Percentiles rank a stretch among this genome's conserved stretches.
Conservation (phyloP, 1,284 basidiomycete species). For the Ustilago loliicola region DNA sequence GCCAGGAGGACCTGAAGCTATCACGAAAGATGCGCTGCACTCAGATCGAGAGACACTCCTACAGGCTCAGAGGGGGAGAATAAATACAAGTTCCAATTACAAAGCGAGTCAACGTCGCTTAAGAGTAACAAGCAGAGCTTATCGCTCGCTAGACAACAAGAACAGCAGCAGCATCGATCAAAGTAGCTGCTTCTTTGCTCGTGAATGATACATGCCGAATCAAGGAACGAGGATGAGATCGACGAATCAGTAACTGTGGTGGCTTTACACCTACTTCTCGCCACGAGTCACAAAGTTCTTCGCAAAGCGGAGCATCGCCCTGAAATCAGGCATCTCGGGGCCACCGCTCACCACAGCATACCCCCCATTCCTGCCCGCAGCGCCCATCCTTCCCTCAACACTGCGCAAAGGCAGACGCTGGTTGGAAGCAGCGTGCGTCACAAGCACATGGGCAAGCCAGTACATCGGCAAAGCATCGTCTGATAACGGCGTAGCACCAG, state of each 20-base stretch:
- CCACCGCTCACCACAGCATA: constrained; percentile 29
- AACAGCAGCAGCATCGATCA: neutral
- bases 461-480: constrained; percentile 64
- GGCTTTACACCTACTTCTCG: constrained; percentile 51
- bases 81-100: constrained; percentile 19
- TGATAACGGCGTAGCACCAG: constrained; percentile 59
- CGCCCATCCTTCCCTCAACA: constrained; percentile 32
- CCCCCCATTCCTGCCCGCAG: constrained; percentile 24
- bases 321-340: constrained; percentile 53
- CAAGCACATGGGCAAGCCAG: constrained; percentile 61
- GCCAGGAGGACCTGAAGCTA: no score
- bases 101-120: constrained; percentile 18
- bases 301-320: constrained; percentile 59
- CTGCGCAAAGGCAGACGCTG: constrained; percentile 47
- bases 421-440: constrained; percentile 56
- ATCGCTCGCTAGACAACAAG: neutral
- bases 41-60: neutral
- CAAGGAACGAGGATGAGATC: no score
- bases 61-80: neutral
- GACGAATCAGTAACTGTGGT: no score
- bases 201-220: neutral
- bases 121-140: neutral
- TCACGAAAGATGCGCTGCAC: no score
- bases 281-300: constrained; percentile 59
- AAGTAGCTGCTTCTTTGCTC: neutral